Conservation (phyloP, 2,329 filamentous ascomycete genomes). For the Neofusicoccum ribis region DNA sequence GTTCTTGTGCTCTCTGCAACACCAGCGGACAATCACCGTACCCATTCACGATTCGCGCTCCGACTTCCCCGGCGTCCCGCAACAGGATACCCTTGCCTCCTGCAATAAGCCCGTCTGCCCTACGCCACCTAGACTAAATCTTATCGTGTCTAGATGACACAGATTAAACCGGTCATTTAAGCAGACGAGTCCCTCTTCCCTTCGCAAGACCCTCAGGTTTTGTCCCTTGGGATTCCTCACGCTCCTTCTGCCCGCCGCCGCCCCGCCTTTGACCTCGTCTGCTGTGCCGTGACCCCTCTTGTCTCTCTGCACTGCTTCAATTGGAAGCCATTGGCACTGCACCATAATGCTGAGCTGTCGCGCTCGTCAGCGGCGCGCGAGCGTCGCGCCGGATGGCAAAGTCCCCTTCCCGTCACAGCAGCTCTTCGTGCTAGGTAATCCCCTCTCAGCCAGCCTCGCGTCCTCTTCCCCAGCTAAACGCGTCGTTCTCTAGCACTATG, state of each 20-base stretch:
- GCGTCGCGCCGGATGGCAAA: constrained; percentile 23
- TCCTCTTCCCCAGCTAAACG: background rate
- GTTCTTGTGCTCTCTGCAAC: constrained; percentile 18
- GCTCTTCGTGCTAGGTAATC: constrained; percentile 57
- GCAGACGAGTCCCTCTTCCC: constrained; percentile 12
- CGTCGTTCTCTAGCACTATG: constrained; percentile 66
- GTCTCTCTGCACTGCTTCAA: constrained; percentile 1
- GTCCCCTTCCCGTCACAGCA: constrained; percentile 59
- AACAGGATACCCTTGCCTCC: constrained; percentile 20
- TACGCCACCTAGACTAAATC: constrained; percentile 20
- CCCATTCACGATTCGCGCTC: constrained; percentile 17
- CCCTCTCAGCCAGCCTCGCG: background rate
- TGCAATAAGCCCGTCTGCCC: constrained; percentile 20
- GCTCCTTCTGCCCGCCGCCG: constrained; percentile 3
- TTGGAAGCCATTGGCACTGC: constrained; percentile 14
- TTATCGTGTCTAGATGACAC: constrained; percentile 22
- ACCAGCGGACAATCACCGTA: constrained; percentile 11
- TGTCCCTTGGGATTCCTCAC: constrained; percentile 14
- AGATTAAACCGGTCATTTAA: constrained; percentile 20
- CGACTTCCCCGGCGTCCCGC: constrained; percentile 18
- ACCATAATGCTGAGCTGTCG: constrained; percentile 15
- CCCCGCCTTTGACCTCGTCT: background rate
- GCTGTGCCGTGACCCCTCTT: background rate
- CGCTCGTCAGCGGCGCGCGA: constrained; percentile 13
- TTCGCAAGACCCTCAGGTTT: constrained; percentile 6